Base-by-base conservation (phyloP, 495 filamentous ascomycete genomes). In the Cudoniella acicularis region DNA sequence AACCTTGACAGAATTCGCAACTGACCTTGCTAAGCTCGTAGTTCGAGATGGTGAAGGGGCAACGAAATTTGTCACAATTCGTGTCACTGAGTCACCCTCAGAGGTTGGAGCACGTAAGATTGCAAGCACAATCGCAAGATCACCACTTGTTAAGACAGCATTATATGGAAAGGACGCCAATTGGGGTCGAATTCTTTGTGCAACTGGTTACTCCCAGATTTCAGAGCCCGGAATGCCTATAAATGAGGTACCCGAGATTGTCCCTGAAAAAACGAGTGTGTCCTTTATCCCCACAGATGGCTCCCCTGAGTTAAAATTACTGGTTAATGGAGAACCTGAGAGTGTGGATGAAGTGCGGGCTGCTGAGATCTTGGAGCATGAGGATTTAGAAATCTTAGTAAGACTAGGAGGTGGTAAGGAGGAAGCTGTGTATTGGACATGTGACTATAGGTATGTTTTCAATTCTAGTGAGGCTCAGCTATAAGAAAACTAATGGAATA, bases 101-200 rank as follows among this genome's bases (percentile, higher is more conserved):
- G 84, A 87, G 61, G 74, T 79, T 30, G 86, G 80, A 30, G 86
- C 85, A 0, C 79, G 83, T 13, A 75, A 79, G 70, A 84, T 97
- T 56, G 95, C 93, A 20, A 86, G 83, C 52, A 90, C 88, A 40
- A 96, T 98, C 73, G 92, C 94, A n/a, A 84, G 88, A 41, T 96
- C 91, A 4, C 90, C 95, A 18, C 81, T 99, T 45, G 93, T 99
- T 47, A 99, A 98, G 79, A 98, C 95, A 0, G 94, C 95, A 0
- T 79, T 99, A 30, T 98, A 98, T 70, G 94, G 94, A 52, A 88
- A 91, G 65, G 95, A 99, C 69, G 94, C 94, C 1, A 99, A 99
- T 79, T 98, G 95, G 93, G 92, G 94, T 40, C 91, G 95, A 20
- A 96, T 98, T 57, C 79, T 98, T 21, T 98, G 95, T 73, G 94